Conservation (phyloP, 179 eudicot species). For the Silene vulgaris region DNA sequence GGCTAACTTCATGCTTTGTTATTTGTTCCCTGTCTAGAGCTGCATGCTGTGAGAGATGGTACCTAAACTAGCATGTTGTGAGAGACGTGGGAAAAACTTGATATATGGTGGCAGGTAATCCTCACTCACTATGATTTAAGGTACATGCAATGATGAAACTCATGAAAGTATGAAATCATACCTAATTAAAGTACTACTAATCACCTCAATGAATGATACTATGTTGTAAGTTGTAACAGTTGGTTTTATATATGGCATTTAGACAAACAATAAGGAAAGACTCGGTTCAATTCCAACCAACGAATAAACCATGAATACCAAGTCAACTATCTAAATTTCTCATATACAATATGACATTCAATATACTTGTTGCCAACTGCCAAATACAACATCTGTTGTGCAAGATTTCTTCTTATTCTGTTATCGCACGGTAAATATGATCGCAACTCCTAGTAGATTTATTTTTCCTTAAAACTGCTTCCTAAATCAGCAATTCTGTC, state of each 20-base stretch:
- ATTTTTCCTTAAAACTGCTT: no score
- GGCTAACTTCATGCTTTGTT: not conserved
- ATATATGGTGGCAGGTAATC: not conserved
- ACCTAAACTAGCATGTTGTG: not conserved
- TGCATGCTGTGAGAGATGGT: not conserved
- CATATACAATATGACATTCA: no score
- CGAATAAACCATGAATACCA: no score
- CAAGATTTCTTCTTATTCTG: no score
- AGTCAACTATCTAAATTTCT: no score
- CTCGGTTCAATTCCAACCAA: no score
- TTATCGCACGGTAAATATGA: no score
- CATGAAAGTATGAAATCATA: not conserved
- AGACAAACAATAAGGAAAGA: no score
- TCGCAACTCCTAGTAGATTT: no score
- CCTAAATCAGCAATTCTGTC: no score
- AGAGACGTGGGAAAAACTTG: not conserved
- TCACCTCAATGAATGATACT: not conserved
- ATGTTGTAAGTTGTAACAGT: not conserved
- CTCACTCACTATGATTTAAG: not conserved
- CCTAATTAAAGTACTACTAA: not conserved
- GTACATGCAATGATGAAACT: not conserved
- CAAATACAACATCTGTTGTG: no score
- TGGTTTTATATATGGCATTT: not conserved
- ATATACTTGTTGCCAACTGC: no score
- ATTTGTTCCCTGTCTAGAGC: not conserved